These are phyloP conservation scores for Beauveria caledonica DNA, from an alignment of 2,329 filamentous ascomycete species.

Conservation along the genomic window DNA sequence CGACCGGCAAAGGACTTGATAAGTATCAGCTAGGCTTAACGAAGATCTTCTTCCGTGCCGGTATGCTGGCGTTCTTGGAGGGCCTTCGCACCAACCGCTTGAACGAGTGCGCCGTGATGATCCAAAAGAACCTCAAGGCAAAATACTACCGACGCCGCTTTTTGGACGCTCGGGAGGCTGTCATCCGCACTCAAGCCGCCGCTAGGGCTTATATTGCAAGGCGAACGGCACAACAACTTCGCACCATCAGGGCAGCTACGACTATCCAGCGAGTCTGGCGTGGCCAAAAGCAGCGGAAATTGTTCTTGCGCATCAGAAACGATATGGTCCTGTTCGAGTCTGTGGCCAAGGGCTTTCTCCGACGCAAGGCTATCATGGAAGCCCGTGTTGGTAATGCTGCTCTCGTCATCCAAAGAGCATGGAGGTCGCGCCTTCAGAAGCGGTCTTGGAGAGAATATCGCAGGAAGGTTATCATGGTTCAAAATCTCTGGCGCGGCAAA, in stretches of 20 bases:
- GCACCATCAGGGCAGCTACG: constrained; percentile 78
- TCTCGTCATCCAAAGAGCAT: constrained; percentile 80
- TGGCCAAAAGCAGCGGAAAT: constrained; percentile 80
- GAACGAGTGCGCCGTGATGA: constrained; percentile 92
- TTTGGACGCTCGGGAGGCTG: constrained; percentile 73
- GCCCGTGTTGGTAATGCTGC: constrained; percentile 89
- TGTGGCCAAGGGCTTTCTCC: constrained; percentile 82
- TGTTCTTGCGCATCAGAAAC: constrained; percentile 67
- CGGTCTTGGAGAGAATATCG: constrained; percentile 81
- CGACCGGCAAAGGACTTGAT: constrained; percentile 65
- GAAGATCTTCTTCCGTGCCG: constrained; percentile 98
- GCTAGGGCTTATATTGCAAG: constrained; percentile 72
- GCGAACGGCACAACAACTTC: constrained; percentile 68
- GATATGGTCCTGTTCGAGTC: constrained; percentile 86
- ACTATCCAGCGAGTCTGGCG: constrained; percentile 95
- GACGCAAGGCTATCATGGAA: constrained; percentile 87
- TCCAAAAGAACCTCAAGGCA: constrained; percentile 93
- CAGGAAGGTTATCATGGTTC: constrained; percentile 79
- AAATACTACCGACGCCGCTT: constrained; percentile 94
- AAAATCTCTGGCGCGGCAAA: constrained; percentile 88
- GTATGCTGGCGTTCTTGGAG: constrained; percentile 97
- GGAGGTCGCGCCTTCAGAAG: constrained; percentile 73
- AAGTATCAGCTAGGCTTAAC: constrained; percentile 97
- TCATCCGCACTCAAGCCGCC: constrained; percentile 72
- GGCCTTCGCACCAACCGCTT: constrained; percentile 84